phyloP scores from a whole-genome alignment of 352 stramenopile species.

The Globisporangium nunn region DNA sequence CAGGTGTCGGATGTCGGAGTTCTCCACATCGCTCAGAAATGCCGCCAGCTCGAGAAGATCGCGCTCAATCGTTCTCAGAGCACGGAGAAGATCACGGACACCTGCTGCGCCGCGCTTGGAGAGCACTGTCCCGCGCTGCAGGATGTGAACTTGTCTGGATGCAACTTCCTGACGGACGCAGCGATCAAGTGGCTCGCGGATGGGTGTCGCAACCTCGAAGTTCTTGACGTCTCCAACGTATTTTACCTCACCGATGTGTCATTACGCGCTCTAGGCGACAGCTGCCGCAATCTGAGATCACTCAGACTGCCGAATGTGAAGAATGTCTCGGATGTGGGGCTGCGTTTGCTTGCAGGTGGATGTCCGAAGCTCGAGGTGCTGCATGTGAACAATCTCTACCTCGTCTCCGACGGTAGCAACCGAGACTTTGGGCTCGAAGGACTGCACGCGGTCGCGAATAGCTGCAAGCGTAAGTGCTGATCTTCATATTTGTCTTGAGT shows the following conservation, averaged over 20 bases:
- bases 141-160: constrained; percentile 75
- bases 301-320: constrained; percentile 61
- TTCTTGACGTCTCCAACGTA: constrained; percentile 77
- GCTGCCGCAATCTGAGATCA: constrained; percentile 25
- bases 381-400: constrained; percentile 74
- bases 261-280: constrained; percentile 36
- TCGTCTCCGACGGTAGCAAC: constrained; percentile 90
- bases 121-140: constrained; percentile 45
- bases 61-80: constrained; percentile 49
- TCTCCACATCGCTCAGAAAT: constrained; percentile 74
- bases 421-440: constrained; percentile 90
- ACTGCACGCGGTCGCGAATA: constrained; percentile 75
- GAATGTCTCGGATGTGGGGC: constrained; percentile 74
- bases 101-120: constrained; percentile 72
- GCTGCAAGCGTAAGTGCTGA: constrained; percentile 27
- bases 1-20: constrained; percentile 83
- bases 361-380: constrained; percentile 76
- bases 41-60: constrained; percentile 63
- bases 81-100: constrained; percentile 84
- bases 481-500: not conserved
- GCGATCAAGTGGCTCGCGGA: constrained; percentile 85
- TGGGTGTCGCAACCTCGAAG: constrained; percentile 65
- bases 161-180: constrained; percentile 85
- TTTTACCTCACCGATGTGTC: constrained; percentile 82
- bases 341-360: constrained; percentile 77